These are phyloP conservation scores for Eimeria falciformis DNA, from an alignment of 169 alveolate species.

Conservation along the genomic window DNA sequence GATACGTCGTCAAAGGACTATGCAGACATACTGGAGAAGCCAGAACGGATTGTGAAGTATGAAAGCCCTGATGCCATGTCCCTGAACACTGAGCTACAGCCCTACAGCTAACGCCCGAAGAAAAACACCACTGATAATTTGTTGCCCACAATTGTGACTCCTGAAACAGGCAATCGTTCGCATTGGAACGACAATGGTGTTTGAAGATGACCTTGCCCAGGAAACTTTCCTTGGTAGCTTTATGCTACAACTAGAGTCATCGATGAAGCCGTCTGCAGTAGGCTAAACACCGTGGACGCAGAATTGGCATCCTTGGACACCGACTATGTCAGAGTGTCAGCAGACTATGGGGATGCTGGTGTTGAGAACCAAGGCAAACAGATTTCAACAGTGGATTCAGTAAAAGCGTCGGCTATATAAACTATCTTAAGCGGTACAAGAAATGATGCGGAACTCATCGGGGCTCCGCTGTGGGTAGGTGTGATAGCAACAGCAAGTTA, in stretches of 20 bases:
- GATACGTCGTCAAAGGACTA: background rate
- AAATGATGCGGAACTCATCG: background rate
- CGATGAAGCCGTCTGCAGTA: background rate
- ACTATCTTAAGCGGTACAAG: background rate
- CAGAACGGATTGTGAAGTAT: background rate
- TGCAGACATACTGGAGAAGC: background rate
- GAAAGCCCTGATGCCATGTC: background rate
- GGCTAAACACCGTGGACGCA: background rate
- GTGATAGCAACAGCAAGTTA: background rate
- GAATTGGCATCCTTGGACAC: background rate
- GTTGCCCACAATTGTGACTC: background rate
- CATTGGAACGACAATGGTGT: background rate
- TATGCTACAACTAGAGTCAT: background rate
- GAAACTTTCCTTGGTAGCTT: background rate
- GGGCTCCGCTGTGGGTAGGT: background rate
- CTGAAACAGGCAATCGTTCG: background rate
- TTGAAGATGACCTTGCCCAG: background rate
- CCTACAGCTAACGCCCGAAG: background rate
- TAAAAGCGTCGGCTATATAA: background rate
- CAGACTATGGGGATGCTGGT: background rate
- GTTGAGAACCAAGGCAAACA: background rate
- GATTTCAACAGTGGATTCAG: background rate
- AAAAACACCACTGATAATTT: too few species aligned
- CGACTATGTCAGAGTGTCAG: background rate
- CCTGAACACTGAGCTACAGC: background rate